A percentile compares a stretch with the other conserved stretches of the same genome.
Evolutionary conservation across 73 alveolate genomes (phyloP).

Genomic region (Paramecium pentaurelia): DNA sequence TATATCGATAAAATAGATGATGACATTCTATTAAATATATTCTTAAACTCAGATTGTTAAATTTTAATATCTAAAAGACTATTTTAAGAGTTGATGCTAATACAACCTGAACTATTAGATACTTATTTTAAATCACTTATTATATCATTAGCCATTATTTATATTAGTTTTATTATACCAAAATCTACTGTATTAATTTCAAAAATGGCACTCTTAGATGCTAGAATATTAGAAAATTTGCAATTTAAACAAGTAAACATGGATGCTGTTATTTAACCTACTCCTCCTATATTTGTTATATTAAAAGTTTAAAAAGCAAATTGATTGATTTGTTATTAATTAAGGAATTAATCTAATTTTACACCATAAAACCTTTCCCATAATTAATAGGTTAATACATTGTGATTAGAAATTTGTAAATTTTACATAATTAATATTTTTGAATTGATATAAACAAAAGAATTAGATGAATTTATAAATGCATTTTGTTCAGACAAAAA

Average conservation of each 20-base stretch:
- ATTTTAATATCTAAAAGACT: not conserved
- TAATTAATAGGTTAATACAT: not conserved
- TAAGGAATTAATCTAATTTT: not conserved
- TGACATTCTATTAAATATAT: not conserved
- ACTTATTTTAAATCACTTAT: not conserved
- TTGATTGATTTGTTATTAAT: not conserved
- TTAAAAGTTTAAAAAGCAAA: not conserved
- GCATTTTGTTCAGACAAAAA: not conserved
- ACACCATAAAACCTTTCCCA: not conserved
- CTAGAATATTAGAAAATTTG: not conserved
- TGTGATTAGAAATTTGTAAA: not conserved
- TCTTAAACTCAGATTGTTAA: not conserved
- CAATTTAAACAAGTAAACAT: not conserved
- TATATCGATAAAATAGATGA: not conserved
- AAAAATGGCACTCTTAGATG: not conserved
- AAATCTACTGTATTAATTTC: not conserved
- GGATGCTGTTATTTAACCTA: not conserved
- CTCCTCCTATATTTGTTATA: not conserved
- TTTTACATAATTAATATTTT: not conserved
- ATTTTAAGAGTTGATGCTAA: not conserved
- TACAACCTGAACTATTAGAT: not conserved
- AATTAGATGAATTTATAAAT: not conserved
- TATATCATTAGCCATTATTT: not conserved
- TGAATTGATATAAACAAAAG: not conserved
- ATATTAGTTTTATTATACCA: not conserved